These are phyloP conservation scores for Chlamydomonas schloesseri DNA, from an alignment of 139 green algal genomes.

Conservation along the genomic window DNA sequence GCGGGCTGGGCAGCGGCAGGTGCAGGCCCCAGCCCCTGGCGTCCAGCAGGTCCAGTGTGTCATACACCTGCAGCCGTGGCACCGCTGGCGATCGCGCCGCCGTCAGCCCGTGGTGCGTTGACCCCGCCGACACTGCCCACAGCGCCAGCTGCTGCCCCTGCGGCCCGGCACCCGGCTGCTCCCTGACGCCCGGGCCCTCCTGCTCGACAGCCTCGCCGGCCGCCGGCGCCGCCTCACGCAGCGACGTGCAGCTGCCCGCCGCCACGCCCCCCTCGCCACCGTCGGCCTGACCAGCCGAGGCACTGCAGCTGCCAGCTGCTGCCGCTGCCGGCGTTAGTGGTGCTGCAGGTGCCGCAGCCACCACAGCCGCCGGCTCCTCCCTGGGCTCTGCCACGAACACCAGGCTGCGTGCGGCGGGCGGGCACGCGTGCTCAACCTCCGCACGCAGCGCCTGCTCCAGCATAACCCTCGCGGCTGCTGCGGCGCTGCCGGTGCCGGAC, in stretches of 20 bases:
- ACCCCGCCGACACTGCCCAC: neutral
- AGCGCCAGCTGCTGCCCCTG: neutral
- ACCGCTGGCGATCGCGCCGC: neutral
- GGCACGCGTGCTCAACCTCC: constrained; percentile 46
- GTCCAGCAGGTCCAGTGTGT: constrained; percentile 19
- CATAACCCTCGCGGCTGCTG: neutral
- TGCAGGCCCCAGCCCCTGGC: neutral
- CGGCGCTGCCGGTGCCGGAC: no score
- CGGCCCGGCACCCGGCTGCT: no score
- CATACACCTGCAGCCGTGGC: constrained; percentile 4
- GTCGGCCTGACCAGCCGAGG: no score
- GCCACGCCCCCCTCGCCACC: no score
- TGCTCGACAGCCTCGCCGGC: neutral
- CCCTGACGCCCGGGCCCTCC: no score
- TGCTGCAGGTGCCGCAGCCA: neutral
- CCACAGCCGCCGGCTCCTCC: neutral
- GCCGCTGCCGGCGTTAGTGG: no score
- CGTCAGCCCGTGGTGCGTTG: no score
- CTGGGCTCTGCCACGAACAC: constrained; percentile 55
- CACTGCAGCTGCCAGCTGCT: no score
- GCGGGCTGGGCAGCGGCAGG: neutral
- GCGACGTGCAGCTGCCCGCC: no score
- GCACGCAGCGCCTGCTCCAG: constrained; percentile 41
- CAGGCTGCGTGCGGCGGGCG: constrained; percentile 50
- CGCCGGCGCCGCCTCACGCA: no score